Percentiles rank a stretch among this genome's conserved stretches.
Conservation (phyloP, 306 rosid genomes). For the Trichosanthes cucumerina region DNA sequence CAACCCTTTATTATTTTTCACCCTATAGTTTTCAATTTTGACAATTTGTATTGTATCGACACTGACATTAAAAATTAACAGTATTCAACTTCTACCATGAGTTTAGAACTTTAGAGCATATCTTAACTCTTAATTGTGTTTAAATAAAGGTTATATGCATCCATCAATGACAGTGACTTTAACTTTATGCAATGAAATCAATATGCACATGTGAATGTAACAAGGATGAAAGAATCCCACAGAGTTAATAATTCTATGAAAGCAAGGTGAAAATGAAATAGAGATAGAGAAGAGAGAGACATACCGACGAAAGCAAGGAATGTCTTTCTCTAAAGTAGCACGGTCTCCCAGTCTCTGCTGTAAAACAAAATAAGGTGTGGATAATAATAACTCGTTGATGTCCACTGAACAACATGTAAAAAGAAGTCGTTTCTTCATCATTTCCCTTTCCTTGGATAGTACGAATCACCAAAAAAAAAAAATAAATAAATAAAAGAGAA, state of each 20-base stretch:
- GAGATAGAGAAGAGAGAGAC: background rate
- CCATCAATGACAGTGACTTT: background rate
- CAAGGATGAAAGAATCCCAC: background rate
- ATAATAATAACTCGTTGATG: background rate
- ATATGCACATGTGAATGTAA: background rate
- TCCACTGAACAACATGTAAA: background rate
- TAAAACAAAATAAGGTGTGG: background rate
- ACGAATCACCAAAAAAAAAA: slow-evolving; percentile 5
- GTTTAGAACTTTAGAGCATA: background rate
- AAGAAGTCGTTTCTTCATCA: background rate
- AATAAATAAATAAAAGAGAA: too few relatives aligned
- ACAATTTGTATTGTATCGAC: background rate
- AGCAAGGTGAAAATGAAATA: background rate
- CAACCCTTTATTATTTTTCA: background rate
- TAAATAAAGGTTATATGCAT: background rate
- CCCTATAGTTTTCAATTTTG: background rate
- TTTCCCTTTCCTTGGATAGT: slow-evolving; percentile 8
- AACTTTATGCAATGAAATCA: slow-evolving; percentile 2
- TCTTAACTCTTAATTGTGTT: background rate
- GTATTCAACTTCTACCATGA: background rate
- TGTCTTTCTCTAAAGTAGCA: slow-evolving; percentile 7
- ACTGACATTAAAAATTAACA: background rate
- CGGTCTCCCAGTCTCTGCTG: background rate
- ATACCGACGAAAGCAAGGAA: slow-evolving; percentile 1
- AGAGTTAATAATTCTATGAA: background rate